Evolutionary conservation across 1,139 yeast species (phyloP).

Genomic region (Debaryomyces singareniensis): DNA sequence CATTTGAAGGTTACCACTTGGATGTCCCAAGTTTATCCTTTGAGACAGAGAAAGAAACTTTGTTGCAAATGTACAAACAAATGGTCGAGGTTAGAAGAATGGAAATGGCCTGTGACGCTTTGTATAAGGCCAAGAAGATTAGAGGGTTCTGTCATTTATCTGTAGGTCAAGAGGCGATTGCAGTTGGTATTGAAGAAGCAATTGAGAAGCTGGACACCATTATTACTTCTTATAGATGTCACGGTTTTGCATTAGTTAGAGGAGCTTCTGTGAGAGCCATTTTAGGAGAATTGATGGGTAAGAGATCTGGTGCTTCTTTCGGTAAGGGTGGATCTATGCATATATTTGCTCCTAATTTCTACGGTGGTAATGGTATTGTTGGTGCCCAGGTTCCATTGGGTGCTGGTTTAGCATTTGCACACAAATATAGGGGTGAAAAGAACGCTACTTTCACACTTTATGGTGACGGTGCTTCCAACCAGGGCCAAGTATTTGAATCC

Average conservation of each 20-base stretch:
- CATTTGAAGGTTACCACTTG: conserved; percentile 82
- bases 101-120: conserved; percentile 98
- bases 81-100: conserved; percentile 92
- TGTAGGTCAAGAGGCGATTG: conserved; percentile 98
- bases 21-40: conserved; percentile 66
- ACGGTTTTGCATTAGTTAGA: conserved; percentile 94
- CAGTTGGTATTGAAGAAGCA: conserved; percentile 97
- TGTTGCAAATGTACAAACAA: conserved; percentile 92
- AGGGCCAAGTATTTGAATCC: conserved; percentile 97
- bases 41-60: conserved; percentile 71
- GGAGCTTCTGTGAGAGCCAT: conserved; percentile 90
- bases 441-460: conserved; percentile 83
- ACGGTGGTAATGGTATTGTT: conserved; percentile 99
- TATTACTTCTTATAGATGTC: conserved; percentile 97
- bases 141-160: conserved; percentile 98
- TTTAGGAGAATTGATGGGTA: conserved; percentile 94
- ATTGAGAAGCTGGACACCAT: conserved; percentile 78
- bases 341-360: conserved; percentile 91
- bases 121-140: conserved; percentile 96
- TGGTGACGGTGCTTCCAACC: conserved; percentile 99
- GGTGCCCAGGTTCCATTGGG: conserved; percentile 99
- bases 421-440: conserved; percentile 80
- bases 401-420: conserved; percentile 95
- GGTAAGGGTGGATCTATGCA: conserved; percentile 99
- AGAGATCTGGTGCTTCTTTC: conserved; percentile 87